These are phyloP conservation scores for Closterium sp. DNA, from an alignment of 139 green algal species.

Conservation along the genomic window DNA sequence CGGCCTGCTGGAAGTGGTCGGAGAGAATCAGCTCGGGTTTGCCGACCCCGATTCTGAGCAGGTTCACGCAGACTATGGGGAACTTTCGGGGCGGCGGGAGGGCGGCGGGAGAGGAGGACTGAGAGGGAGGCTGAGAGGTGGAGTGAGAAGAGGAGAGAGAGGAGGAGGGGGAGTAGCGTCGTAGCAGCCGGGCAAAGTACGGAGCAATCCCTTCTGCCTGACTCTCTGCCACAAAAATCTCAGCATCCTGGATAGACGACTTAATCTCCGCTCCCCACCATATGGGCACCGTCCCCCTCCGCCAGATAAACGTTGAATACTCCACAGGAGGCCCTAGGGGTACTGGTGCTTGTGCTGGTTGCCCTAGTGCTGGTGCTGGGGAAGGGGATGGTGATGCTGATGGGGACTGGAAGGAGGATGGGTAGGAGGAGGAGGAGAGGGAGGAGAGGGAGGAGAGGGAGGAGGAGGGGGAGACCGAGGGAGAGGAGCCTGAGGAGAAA, in stretches of 20 bases:
- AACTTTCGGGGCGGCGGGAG: background rate
- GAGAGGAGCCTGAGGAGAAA: background rate
- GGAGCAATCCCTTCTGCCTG: conserved; percentile 66
- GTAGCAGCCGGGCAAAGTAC: conserved; percentile 54
- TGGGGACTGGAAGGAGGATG: no score
- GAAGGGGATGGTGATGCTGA: background rate
- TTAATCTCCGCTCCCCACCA: conserved; percentile 62
- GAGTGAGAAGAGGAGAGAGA: background rate
- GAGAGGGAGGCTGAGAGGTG: background rate
- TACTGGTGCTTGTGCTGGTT: no score
- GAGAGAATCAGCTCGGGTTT: conserved; percentile 70
- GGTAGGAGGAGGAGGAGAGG: background rate
- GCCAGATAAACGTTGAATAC: conserved; percentile 57
- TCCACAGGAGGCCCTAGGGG: background rate
- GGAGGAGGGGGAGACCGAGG: background rate
- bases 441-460: background rate
- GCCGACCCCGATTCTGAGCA: conserved; percentile 80
- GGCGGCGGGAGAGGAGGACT: background rate
- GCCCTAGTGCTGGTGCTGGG: background rate
- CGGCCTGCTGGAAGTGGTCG: conserved; percentile 62
- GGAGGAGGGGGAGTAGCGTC: conserved; percentile 12
- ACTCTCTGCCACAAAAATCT: conserved; percentile 79
- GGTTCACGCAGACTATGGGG: conserved; percentile 83
- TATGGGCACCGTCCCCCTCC: conserved; percentile 61
- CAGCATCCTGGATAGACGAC: conserved; percentile 75